Conservation (phyloP, 2,329 filamentous ascomycete species). For the Botrytis hyacinthi region DNA sequence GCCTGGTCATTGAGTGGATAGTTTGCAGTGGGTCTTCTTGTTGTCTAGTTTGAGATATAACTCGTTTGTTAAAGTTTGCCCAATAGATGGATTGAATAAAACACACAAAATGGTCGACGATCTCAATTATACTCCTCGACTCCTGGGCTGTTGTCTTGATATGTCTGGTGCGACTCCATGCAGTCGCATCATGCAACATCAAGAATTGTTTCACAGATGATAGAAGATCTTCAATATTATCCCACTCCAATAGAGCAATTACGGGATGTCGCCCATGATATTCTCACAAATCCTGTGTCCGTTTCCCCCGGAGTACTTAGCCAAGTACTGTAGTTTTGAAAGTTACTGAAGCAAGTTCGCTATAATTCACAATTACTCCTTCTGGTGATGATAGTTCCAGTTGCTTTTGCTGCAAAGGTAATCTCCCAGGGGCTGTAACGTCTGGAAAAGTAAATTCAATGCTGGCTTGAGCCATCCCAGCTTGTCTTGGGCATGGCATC, state of each 20-base stretch:
- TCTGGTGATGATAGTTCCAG: not conserved
- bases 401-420: not conserved
- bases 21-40: not conserved
- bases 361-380: not conserved
- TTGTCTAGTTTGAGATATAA: not conserved
- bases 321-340: too few relatives aligned
- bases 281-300: too few relatives aligned
- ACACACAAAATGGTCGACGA: not conserved
- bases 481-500: not conserved
- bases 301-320: not conserved
- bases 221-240: not conserved
- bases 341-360: not conserved
- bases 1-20: not conserved
- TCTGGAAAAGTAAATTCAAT: not conserved
- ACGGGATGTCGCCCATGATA: not conserved
- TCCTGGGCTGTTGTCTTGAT: not conserved
- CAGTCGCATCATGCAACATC: not conserved
- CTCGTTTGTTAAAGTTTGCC: not conserved
- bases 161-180: not conserved
- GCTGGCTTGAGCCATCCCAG: constrained; percentile 6
- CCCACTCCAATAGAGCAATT: not conserved
- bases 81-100: not conserved
- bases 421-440: not conserved
- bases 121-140: not conserved
- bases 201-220: not conserved